Evolutionary conservation across 345 rosid genomes (phyloP).

Genomic region (Zanthoxylum bungeanum): DNA sequence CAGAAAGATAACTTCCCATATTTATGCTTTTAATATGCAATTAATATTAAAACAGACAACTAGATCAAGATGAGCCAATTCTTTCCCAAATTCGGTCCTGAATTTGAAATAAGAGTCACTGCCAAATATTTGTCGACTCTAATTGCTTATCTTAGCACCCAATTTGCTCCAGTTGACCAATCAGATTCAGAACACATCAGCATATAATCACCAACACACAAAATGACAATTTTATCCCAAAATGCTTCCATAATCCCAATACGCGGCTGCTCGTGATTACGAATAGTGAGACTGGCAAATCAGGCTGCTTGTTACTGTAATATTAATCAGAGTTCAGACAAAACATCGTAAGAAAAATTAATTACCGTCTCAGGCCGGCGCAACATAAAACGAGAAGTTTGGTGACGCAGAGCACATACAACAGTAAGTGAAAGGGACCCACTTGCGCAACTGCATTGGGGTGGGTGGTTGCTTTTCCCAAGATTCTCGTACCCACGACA

Average conservation of each 20-base stretch:
- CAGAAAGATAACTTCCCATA: too few species aligned
- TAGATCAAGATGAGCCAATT: neutral
- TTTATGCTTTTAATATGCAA: too few species aligned
- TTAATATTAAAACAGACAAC: neutral
- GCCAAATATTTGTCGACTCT: neutral
- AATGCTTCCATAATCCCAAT: neutral
- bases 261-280: neutral
- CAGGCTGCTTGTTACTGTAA: too few species aligned
- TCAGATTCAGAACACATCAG: neutral
- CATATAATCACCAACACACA: neutral
- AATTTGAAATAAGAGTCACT: too few species aligned
- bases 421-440: neutral
- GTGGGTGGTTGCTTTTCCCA: slow-evolving; percentile 12
- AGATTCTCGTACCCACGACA: slow-evolving; percentile 12
- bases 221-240: neutral
- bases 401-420: neutral
- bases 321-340: neutral
- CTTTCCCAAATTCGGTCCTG: neutral
- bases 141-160: neutral
- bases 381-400: neutral
- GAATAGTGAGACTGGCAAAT: neutral
- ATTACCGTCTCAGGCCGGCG: too few species aligned
- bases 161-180: neutral
- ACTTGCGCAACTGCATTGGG: slow-evolving; percentile 7
- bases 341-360: neutral